Evolutionary conservation across 1,284 basidiomycete species (phyloP), one percentile per base, ranked within the genome.

Genomic region (Boletellus dicymbophilus): DNA sequence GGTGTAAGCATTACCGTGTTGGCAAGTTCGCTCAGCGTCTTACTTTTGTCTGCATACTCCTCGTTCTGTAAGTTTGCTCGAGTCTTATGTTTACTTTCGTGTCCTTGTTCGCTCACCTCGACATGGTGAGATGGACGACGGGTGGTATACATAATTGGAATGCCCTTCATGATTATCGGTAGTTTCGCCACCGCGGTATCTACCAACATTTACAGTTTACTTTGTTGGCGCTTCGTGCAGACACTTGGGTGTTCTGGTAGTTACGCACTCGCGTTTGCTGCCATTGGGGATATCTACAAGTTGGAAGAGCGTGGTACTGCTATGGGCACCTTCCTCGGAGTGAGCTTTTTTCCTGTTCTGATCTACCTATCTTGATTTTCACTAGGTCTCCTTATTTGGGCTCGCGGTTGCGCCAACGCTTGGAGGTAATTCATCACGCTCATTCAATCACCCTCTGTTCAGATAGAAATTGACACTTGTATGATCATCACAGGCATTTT

Each of bases 141-240:
- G 38, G 60, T 63, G 1, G 63, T 78, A 28, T 81, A 77, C 54
- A 52, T 82, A 11, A 58, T 60, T 48, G 72, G 71, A 33, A 63
- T 80, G 48, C 80, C 80, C 0, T 69, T 81, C 25, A 70, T 73
- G 47, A 67, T 73, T 12, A 49, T 75, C 1, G 76, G 67, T 6
- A 75, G 68, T 21, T 61, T 81, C 13, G 77, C 75, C 13, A 72
- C 76, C 0, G 73, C 75, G 0, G 40, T 61, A 2, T 70, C 71
- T 6, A 49, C 63, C 0, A 65, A 57, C 13, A 45, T 81, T 4
- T 60, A 58, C 1, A 58, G 56, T 16, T 55, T 81, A 11, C 72
- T 81, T 40, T 69, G 70, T 9, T 78, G 75, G 41, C 70, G 80
- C 6, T 72, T 76, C 22, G 54, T 82, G 3, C 79, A 81, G 49